Evolutionary conservation across 495 filamentous ascomycete genomes (phyloP), one percentile per base, ranked within the genome.

Genomic region (Xylaria castorea): DNA sequence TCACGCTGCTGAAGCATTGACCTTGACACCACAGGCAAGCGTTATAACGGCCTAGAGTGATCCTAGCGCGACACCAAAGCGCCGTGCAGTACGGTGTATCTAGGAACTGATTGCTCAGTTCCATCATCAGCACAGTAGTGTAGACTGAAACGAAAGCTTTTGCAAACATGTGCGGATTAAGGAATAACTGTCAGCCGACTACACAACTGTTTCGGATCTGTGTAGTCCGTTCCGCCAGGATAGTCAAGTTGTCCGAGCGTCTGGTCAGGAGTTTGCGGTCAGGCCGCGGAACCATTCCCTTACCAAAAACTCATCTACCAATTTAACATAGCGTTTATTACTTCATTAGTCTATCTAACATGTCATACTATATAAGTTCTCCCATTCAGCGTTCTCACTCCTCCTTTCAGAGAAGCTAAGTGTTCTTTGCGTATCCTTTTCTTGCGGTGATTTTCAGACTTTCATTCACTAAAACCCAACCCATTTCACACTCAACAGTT

Each of bases 391-490:
- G 14, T n/a, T 11, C 40, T 30, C 53, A 14, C n/a, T 25, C 8
- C 18, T n/a, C 22, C n/a, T 44, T 3, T 27, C 38, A 30, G 12
- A 44, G 38, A 16, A 66, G 9, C 16, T 1, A 32, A 66, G 16
- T 5, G 36, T 34, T 16, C 42, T 14, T 50, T 34, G 27, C 27
- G 63, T 66, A 11, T n/a, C 12, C 50, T 57, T 42, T 34, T 46
- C 32, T 46, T 68, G n/a, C 16, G 32, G 34, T 57, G 48, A 68
- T 68, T 22, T 42, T n/a, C 34, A 34, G 14, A 53, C 20, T 50
- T 42, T 14, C 27, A 22, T 38, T 46, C 53, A 58, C 36, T 27
- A 44, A 30, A 11, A 53, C 20, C 16, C 25, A 7, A 20, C 11
- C 14, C 9, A 27, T 32, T 57, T 42, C n/a, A 20, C 38, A 44